Evolutionary conservation across 2,329 filamentous ascomycete genomes (phyloP).

Genomic region (Sclerotinia trifoliorum): DNA sequence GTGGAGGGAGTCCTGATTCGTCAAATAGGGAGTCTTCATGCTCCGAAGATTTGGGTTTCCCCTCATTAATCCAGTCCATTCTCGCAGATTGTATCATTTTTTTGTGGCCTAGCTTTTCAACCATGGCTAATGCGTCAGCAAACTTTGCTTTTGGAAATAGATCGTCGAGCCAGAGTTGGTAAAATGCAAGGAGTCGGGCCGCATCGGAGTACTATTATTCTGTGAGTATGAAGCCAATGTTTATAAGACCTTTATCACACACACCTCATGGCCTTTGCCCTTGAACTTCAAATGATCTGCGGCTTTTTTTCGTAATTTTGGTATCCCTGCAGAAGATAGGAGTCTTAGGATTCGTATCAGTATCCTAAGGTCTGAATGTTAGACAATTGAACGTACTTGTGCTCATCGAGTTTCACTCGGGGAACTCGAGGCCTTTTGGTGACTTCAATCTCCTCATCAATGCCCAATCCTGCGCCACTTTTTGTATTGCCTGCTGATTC

Average conservation of each 20-base stretch:
- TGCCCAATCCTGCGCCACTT: conserved; percentile 62
- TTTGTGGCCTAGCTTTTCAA: conserved; percentile 90
- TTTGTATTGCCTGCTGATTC: conserved; percentile 40
- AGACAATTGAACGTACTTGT: conserved; percentile 50
- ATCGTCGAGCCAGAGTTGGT: conserved; percentile 96
- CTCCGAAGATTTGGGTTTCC: conserved; percentile 50
- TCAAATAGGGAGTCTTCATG: conserved; percentile 37
- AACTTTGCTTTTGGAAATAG: conserved; percentile 94
- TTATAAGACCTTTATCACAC: neutral
- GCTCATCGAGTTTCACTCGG: conserved; percentile 82
- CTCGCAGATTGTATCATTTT: conserved; percentile 73
- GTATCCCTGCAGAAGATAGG: conserved; percentile 80
- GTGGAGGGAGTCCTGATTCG: conserved; percentile 32
- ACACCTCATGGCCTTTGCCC: conserved; percentile 89
- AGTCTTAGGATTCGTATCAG: conserved; percentile 53
- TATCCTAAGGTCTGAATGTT: conserved; percentile 16
- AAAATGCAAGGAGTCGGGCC: conserved; percentile 77
- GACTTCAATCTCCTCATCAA: conserved; percentile 84
- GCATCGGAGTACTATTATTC: conserved; percentile 73
- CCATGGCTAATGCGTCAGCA: conserved; percentile 80
- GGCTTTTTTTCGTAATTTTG: conserved; percentile 71
- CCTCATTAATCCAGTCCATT: conserved; percentile 80
- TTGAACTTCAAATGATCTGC: conserved; percentile 73
- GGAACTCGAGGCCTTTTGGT: conserved; percentile 70
- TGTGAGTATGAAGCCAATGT: conserved; percentile 23